Percentiles rank a stretch among this genome's conserved stretches.
Conservation (phyloP, 148 eudicot species). For the Gaultheria prostrata region DNA sequence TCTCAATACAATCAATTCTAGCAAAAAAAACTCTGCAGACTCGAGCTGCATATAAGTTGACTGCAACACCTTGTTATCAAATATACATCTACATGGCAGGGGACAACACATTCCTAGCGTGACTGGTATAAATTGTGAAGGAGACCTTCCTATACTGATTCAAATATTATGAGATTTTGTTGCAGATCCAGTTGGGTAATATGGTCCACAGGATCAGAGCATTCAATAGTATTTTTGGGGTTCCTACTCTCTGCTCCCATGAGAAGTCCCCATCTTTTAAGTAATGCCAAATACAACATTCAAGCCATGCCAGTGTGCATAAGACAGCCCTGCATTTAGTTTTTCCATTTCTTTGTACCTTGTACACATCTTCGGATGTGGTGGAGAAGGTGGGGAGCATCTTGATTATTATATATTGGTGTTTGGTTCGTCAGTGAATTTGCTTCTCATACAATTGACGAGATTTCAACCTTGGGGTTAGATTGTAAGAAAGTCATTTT, state of each 20-base stretch:
- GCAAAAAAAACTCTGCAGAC: too few relatives aligned
- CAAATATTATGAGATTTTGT: not conserved
- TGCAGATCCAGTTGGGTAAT: not conserved
- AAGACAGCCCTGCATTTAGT: constrained; percentile 19
- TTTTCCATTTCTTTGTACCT: not conserved
- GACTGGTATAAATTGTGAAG: constrained; percentile 30
- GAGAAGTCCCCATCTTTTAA: constrained; percentile 25
- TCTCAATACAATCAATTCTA: not conserved
- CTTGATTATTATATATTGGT: not conserved
- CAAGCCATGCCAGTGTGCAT: not conserved
- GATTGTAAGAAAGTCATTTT: too few relatives aligned
- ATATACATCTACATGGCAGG: constrained; percentile 6
- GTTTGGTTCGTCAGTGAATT: too few relatives aligned
- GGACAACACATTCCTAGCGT: constrained; percentile 33
- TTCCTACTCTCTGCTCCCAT: not conserved
- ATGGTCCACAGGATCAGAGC: not conserved
- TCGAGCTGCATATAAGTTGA: not conserved
- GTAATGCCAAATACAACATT: constrained; percentile 20
- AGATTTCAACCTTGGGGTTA: too few relatives aligned
- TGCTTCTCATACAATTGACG: too few relatives aligned
- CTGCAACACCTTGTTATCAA: not conserved
- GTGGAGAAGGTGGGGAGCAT: not conserved
- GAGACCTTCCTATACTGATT: constrained; percentile 11
- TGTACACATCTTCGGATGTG: not conserved
- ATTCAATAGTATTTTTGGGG: constrained; percentile 5